phyloP scores from a whole-genome alignment of 768 basidiomycete species.

The Amanita thiersii region DNA sequence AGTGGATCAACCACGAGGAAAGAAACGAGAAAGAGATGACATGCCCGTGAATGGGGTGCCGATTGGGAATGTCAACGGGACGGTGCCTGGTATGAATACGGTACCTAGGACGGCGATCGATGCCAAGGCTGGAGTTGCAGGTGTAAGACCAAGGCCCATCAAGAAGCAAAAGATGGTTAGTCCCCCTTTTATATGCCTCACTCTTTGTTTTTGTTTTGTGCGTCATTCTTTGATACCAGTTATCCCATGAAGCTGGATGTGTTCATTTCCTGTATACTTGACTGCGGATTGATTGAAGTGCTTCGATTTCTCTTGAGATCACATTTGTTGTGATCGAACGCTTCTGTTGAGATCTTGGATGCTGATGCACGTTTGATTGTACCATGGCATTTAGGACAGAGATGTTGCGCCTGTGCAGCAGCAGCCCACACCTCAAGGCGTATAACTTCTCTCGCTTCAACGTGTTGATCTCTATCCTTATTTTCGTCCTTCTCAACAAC shows the following conservation, averaged over 20 bases:
- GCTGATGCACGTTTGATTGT: constrained; percentile 4
- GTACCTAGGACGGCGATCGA: constrained; percentile 29
- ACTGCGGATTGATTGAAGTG: too few relatives aligned
- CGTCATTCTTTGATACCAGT: neutral
- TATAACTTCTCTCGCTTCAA: constrained; percentile 23
- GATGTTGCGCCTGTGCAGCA: constrained; percentile 53
- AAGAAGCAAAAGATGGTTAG: constrained; percentile 75
- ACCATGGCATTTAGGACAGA: constrained; percentile 37
- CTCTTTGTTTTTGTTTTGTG: constrained; percentile 8
- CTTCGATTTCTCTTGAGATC: too few relatives aligned
- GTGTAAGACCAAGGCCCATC: constrained; percentile 55
- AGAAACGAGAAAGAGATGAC: constrained; percentile 35
- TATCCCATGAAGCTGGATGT: too few relatives aligned
- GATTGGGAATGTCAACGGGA: constrained; percentile 18
- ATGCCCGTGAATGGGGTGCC: constrained; percentile 20
- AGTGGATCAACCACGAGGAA: constrained; percentile 26
- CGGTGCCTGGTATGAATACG: constrained; percentile 13
- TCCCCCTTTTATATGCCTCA: constrained; percentile 12
- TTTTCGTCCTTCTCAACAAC: constrained; percentile 5
- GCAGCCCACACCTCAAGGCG: constrained; percentile 69
- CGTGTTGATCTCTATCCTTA: neutral
- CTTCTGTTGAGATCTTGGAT: constrained; percentile 6
- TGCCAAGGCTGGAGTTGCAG: constrained; percentile 51
- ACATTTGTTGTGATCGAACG: too few relatives aligned
- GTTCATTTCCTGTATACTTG: too few relatives aligned